These are phyloP conservation scores for Drechmeria coniospora DNA, from an alignment of 2,329 filamentous ascomycete genomes.

Conservation along the genomic window DNA sequence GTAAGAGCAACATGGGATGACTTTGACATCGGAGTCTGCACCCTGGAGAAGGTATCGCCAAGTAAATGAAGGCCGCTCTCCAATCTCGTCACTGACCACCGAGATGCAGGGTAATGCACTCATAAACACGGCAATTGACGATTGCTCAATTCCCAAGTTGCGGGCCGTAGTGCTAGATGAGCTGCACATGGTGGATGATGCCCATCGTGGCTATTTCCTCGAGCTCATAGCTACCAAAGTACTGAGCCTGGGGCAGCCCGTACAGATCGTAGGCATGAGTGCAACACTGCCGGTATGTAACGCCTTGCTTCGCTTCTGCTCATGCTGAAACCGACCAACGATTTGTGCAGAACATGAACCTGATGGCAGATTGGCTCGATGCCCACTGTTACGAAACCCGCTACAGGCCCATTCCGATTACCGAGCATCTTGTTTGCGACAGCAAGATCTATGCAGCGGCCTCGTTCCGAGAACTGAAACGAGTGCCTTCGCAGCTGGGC, in stretches of 20 bases:
- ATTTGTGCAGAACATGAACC: conserved; percentile 43
- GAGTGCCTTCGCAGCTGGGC: conserved; percentile 34
- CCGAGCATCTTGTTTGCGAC: conserved; percentile 60
- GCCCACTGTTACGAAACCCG: conserved; percentile 58
- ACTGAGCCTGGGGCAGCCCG: conserved; percentile 47
- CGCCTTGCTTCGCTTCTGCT: background rate
- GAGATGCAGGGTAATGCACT: conserved; percentile 61
- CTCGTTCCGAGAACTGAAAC: too few relatives aligned
- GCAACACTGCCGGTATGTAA: conserved; percentile 53
- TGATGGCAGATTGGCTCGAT: conserved; percentile 54
- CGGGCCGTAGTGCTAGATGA: conserved; percentile 59
- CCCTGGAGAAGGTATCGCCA: conserved; percentile 66
- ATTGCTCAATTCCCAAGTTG: conserved; percentile 48
- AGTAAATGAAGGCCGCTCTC: too few relatives aligned
- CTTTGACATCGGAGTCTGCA: conserved; percentile 65
- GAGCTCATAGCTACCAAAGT: conserved; percentile 63
- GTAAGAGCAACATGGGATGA: conserved; percentile 53
- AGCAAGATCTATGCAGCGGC: conserved; percentile 49
- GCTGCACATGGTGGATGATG: conserved; percentile 70
- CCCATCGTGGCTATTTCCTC: conserved; percentile 57
- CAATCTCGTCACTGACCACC: too few relatives aligned
- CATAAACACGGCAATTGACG: conserved; percentile 57
- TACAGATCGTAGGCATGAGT: conserved; percentile 68
- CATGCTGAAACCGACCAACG: background rate
- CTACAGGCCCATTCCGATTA: conserved; percentile 60